Evolutionary conservation across 1,284 basidiomycete genomes (phyloP).

Genomic region (Serendipita sp.): DNA sequence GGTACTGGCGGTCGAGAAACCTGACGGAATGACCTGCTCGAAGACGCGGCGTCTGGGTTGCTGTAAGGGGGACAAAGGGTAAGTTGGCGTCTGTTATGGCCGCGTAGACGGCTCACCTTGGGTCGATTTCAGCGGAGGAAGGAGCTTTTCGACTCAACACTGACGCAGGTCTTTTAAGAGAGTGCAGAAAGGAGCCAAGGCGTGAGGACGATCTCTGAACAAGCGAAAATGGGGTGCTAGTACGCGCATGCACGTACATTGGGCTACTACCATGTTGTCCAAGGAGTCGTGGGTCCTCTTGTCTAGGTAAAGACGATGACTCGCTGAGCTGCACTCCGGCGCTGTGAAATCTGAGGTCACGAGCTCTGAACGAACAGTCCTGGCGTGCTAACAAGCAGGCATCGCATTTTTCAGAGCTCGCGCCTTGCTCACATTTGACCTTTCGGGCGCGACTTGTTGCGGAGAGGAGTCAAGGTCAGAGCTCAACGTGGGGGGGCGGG

Average conservation of each 20-base stretch:
- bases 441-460: neutral
- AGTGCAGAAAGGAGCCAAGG: neutral
- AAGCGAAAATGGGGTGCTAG: neutral
- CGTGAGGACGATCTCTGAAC: neutral
- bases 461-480: neutral
- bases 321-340: neutral
- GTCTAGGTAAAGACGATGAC: neutral
- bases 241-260: neutral
- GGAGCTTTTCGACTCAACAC: neutral
- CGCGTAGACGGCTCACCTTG: neutral
- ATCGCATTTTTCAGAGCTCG: neutral
- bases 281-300: neutral
- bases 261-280: neutral
- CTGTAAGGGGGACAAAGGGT: neutral
- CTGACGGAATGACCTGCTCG: neutral
- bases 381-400: neutral
- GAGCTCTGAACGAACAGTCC: neutral
- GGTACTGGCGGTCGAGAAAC: neutral
- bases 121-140: neutral
- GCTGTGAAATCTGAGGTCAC: neutral
- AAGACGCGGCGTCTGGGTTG: neutral
- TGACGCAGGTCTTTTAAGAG: neutral
- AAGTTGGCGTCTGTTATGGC: neutral
- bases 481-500: neutral
- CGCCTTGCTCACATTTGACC: neutral